phyloP scores from a whole-genome alignment of 371 early-diverging fungal genomes.

The Entomophthora muscae region DNA sequence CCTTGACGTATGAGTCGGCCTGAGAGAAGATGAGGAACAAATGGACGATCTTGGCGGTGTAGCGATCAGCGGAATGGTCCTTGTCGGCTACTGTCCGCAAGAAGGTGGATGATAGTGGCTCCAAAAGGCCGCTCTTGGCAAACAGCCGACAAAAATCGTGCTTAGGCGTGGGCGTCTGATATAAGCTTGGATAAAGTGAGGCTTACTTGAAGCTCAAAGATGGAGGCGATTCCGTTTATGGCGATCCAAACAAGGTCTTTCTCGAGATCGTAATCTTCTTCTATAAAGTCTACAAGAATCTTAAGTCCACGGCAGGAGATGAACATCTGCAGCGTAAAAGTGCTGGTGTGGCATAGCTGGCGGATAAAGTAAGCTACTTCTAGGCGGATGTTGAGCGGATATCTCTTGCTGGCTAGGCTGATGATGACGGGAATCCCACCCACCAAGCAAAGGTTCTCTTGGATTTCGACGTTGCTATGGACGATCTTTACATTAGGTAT shows the following conservation, averaged over 20 bases:
- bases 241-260: constrained; percentile 27
- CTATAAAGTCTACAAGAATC: constrained; percentile 20
- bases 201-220: constrained; percentile 29
- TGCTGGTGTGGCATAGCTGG: constrained; percentile 22
- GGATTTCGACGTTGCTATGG: constrained; percentile 18
- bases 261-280: constrained; percentile 21
- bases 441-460: constrained; percentile 27
- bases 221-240: constrained; percentile 25
- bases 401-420: constrained; percentile 17
- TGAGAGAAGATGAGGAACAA: constrained; percentile 28
- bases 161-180: constrained; percentile 25
- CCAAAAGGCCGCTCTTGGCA: constrained; percentile 25
- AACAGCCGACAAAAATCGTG: constrained; percentile 33
- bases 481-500: constrained; percentile 13
- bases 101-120: constrained; percentile 19
- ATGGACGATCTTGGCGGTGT: constrained; percentile 22
- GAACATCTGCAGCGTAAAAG: constrained; percentile 29
- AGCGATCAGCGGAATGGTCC: constrained; percentile 12
- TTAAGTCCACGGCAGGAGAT: constrained; percentile 30
- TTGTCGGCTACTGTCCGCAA: constrained; percentile 19
- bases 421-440: constrained; percentile 31
- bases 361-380: constrained; percentile 26
- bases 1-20: constrained; percentile 27
- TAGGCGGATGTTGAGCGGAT: constrained; percentile 17
- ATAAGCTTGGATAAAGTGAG: constrained; percentile 10